A percentile compares a stretch with the other conserved stretches of the same genome.
phyloP scores from a whole-genome alignment of 441 rosid genomes.

The Pelargonium fulgidum region DNA sequence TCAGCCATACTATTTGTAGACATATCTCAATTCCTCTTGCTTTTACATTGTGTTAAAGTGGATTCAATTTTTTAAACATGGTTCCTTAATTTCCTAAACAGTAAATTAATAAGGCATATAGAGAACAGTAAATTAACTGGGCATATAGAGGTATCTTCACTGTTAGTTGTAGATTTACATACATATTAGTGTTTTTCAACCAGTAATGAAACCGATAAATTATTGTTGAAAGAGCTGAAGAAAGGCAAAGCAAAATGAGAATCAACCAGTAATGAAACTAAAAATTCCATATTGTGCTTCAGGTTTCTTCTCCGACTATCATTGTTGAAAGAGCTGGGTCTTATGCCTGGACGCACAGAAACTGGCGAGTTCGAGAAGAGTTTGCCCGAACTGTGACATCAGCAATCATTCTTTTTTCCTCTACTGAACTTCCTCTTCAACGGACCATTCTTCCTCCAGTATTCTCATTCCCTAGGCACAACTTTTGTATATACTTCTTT shows the following conservation, averaged over 20 bases:
- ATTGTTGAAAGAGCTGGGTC: conserved; percentile 98
- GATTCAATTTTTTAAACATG: too few relatives aligned
- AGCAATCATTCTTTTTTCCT: conserved; percentile 83
- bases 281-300: conserved; percentile 14
- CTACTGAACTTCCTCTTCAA: conserved; percentile 96
- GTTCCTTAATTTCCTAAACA: too few relatives aligned
- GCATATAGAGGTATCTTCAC: background rate
- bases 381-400: conserved; percentile 96
- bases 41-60: background rate
- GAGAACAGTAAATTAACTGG: too few relatives aligned
- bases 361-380: conserved; percentile 95
- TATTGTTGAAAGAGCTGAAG: background rate
- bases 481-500: background rate
- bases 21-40: background rate
- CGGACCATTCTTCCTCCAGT: conserved; percentile 95
- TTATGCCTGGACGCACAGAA: conserved; percentile 87
- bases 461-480: conserved; percentile 21
- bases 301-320: conserved; percentile 98
- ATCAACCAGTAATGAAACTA: background rate
- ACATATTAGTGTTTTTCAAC: too few relatives aligned
- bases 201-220: too few relatives aligned
- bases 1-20: background rate
- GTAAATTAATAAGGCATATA: too few relatives aligned
- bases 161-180: background rate
- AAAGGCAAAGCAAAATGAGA: background rate